Evolutionary conservation across 331 rosid species (phyloP), one percentile per base, ranked within the genome.

Genomic region (Stylosanthes scabra): DNA sequence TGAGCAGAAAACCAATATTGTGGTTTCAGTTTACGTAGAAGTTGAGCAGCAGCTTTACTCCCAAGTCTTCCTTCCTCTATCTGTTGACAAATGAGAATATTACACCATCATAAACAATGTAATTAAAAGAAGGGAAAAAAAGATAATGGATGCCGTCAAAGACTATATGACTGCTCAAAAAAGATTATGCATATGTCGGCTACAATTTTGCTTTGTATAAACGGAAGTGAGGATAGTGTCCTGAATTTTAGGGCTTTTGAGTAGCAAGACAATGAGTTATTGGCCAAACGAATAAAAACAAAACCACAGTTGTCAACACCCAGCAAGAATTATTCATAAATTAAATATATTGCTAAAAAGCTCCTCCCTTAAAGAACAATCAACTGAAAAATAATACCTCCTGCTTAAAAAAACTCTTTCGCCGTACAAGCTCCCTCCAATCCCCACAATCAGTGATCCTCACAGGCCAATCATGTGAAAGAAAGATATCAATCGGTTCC

Each of bases 391-490:
- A 8, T 10, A 11, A 42, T 74, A 94, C 99, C 97, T 94, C 99
- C 59, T 85, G 78, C 87, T 58, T 74, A 42, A 92, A 95, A 70
- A 15, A 76, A 31, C 74, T 86, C 78, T 92, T 95, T 31, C 37
- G 67, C 57, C 59, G 84, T 68, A 90, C 80, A 80, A 91, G 97
- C 56, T 84, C 82, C 86, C 80, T 41, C 85, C 88, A 90, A 71
- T 95, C 75, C 85, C 99, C 99, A 78, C 79, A 89, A 68, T 91
- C 97, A 65, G 97, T 92, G 84, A 95, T 88, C 31, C 96, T 88
- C 73, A 86, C 50, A 0, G 97, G 99, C 99, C 99, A 95, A 83
- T 95, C 99, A 80, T 95, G 97, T 7, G 99, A 94, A 54, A 94
- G 92, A 86, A 91, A 94, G 56, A 94, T 85, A 80, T 91, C 92